Evolutionary conservation across 805 yeast species (phyloP), one percentile per base, ranked within the genome.

Genomic region (Barnettozyma salicaria): DNA sequence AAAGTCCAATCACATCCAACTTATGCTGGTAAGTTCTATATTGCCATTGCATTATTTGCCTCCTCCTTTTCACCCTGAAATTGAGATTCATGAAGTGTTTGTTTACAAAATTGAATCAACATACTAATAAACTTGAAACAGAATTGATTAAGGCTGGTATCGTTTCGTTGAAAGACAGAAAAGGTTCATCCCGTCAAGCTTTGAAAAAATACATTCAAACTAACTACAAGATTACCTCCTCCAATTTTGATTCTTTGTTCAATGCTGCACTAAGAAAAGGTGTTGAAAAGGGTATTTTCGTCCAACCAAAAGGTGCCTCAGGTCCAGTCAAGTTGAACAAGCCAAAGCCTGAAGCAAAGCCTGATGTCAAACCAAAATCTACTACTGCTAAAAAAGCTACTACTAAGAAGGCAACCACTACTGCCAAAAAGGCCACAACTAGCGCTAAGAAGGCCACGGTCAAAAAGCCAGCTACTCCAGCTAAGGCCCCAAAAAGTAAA

Each of bases 251-350:
- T 58, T 62, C 78, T 33, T 74, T 77, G 53, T 82, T 87, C 70
- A 86, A 86, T 47, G 49, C 70, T 34, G 92, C 95, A 19, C 67
- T 86, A 53, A 79, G 80, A 67, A 80, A 76, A 59, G 95, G 94
- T 48, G 90, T 87, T 42, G 76, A 72, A 43, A 58, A 76, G n/a
- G 90, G 83, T 32, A 81, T 74, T 36, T 83, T 86, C 48, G 58
- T 71, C 31, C 95, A 84, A 64, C 95, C 95, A 58, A 85, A 86
- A 65, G 95, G 95, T 32, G 80, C 95, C 14, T 78, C 94, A 10
- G 95, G 95, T 34, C 85, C 95, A 32, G 75, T 85, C 47, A 84
- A 85, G 63, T 60, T 81, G 55, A 53, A 56, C 58, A 51, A 55
- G 59, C 42, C 42, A 34, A 53, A 55, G 36, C 40, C 43, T 28